phyloP scores from a whole-genome alignment of 1,139 yeast genomes.

The Hyphopichia burtonii region DNA sequence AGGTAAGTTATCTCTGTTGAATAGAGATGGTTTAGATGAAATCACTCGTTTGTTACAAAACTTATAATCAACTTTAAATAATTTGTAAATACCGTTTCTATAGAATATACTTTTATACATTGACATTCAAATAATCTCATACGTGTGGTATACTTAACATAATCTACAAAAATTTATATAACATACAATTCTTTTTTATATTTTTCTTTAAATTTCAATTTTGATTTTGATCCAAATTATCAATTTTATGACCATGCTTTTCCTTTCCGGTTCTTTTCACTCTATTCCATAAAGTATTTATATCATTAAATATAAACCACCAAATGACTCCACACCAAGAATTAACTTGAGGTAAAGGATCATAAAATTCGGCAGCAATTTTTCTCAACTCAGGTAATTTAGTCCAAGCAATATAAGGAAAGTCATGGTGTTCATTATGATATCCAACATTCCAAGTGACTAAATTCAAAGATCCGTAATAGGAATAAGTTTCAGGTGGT shows the following conservation, averaged over 20 bases:
- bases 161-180: no score
- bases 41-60: slow-evolving; percentile 61
- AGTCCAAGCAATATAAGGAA: slow-evolving; percentile 92
- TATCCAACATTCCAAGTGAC: slow-evolving; percentile 92
- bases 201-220: no score
- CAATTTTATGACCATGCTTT: slow-evolving; percentile 33
- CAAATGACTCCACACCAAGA: slow-evolving; percentile 80
- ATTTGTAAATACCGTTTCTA: neutral
- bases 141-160: no score
- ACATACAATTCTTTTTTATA: no score
- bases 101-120: neutral
- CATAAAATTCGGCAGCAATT: slow-evolving; percentile 80
- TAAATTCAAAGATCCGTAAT: slow-evolving; percentile 75
- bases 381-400: slow-evolving; percentile 62
- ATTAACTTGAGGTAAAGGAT: slow-evolving; percentile 71
- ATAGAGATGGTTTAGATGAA: slow-evolving; percentile 49
- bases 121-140: neutral
- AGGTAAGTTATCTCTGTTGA: slow-evolving; percentile 45
- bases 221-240: slow-evolving; percentile 9
- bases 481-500: slow-evolving; percentile 83
- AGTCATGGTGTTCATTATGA: slow-evolving; percentile 94
- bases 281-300: slow-evolving; percentile 74
- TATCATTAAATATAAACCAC: slow-evolving; percentile 67
- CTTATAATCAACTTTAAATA: slow-evolving; percentile 23
- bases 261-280: slow-evolving; percentile 61